Evolutionary conservation across 2,329 filamentous ascomycete genomes (phyloP).

Genomic region (Trichoderma gracile): DNA sequence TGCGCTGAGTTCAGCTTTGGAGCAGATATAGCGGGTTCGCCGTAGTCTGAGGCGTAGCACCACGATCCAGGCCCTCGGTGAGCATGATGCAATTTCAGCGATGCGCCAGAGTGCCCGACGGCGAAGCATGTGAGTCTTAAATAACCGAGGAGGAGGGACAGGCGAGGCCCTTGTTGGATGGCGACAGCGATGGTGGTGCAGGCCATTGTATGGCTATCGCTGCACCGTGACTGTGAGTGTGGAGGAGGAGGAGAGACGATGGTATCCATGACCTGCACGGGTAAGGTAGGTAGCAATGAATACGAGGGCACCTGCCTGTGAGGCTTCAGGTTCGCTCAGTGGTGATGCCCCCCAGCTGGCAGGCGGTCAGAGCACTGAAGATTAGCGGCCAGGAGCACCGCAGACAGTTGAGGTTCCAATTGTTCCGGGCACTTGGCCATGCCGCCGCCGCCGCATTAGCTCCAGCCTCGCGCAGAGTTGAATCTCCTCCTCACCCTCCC

Average conservation of each 20-base stretch:
- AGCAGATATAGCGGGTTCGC: too few species aligned
- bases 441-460: constrained; percentile 9
- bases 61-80: constrained; percentile 1
- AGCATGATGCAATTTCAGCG: background rate
- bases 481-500: too few species aligned
- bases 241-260: background rate
- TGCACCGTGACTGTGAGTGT: background rate
- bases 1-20: too few species aligned
- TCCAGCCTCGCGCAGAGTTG: background rate
- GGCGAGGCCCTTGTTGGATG: background rate
- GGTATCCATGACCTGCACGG: too few species aligned
- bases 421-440: constrained; percentile 15
- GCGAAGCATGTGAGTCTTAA: constrained; percentile 3
- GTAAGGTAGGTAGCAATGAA: too few species aligned
- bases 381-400: background rate
- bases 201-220: too few species aligned
- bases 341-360: background rate
- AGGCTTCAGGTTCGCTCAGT: background rate
- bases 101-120: background rate
- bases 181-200: background rate
- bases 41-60: too few species aligned
- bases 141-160: background rate
- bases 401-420: too few species aligned
- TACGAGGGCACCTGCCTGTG: background rate
- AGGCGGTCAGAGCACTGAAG: background rate